A percentile compares a stretch with the other conserved stretches of the same genome.
phyloP scores from a whole-genome alignment of 805 yeast species.

The Yamadazyma sp. region DNA sequence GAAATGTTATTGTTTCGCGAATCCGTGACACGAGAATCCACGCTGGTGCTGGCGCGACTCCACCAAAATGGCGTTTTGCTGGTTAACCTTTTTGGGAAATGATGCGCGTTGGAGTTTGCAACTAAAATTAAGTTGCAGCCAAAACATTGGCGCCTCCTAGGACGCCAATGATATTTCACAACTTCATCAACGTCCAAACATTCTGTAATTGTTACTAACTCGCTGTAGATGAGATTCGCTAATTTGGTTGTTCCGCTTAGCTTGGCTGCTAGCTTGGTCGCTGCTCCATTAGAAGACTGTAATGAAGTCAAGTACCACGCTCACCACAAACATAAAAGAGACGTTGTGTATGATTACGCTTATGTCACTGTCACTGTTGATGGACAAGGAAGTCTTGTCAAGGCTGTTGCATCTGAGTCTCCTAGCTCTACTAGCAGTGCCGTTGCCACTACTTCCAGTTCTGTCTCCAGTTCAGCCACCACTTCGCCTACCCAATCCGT shows the following conservation, averaged over 20 bases:
- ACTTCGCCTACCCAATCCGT: conserved; percentile 26
- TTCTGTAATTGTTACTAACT: conserved; percentile 3
- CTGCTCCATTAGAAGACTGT: conserved; percentile 19
- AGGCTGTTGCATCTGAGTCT: conserved; percentile 26
- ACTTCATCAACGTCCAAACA: not conserved
- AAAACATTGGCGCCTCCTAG: conserved; percentile 5
- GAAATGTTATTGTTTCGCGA: not conserved
- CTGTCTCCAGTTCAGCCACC: conserved; percentile 19
- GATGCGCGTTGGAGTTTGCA: not conserved
- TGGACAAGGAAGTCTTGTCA: conserved; percentile 43
- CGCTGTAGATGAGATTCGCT: conserved; percentile 14
- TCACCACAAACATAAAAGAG: conserved; percentile 64
- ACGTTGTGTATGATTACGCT: conserved; percentile 47
- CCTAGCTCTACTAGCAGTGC: conserved; percentile 17
- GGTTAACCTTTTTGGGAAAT: conserved; percentile 4
- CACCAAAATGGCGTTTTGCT: conserved; percentile 6
- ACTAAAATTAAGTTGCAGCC: not conserved
- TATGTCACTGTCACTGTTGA: conserved; percentile 46
- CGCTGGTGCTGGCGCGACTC: conserved; percentile 2
- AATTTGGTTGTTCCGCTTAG: conserved; percentile 12
- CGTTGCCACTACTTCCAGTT: conserved; percentile 11
- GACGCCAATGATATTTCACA: no score
- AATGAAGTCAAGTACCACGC: conserved; percentile 40
- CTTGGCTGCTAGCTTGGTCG: conserved; percentile 7
- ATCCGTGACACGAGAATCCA: conserved; percentile 3